phyloP scores from a whole-genome alignment of 2,329 filamentous ascomycete species.

The Scorias spongiosa region DNA sequence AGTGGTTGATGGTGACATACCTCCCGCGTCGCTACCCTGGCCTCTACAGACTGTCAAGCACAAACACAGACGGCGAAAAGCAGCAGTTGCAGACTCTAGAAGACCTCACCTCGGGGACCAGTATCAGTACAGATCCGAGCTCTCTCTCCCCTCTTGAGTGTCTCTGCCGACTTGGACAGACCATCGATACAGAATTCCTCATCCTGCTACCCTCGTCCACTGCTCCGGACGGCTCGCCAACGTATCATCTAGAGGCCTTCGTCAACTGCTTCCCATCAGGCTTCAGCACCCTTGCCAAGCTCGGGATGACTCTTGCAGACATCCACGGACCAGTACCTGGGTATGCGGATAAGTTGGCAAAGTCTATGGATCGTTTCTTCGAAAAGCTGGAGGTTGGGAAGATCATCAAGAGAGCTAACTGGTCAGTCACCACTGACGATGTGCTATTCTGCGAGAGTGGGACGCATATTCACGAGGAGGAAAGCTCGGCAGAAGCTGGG shows the following conservation, averaged over 20 bases:
- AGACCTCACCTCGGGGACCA: constrained; percentile 30
- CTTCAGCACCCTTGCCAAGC: constrained; percentile 41
- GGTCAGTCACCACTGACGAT: constrained; percentile 30
- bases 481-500: constrained; percentile 9
- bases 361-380: constrained; percentile 49
- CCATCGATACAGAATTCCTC: constrained; percentile 46
- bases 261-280: constrained; percentile 42
- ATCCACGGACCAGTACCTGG: constrained; percentile 46
- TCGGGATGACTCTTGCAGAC: constrained; percentile 34
- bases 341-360: constrained; percentile 41
- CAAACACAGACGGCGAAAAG: background rate
- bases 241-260: constrained; percentile 42
- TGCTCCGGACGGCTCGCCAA: constrained; percentile 11
- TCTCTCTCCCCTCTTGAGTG: constrained; percentile 22
- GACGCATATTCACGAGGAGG: constrained; percentile 28
- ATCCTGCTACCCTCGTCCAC: constrained; percentile 35
- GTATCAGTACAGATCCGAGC: constrained; percentile 20
- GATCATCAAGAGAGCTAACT: constrained; percentile 42
- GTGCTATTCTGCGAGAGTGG: constrained; percentile 26
- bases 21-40: constrained; percentile 42
- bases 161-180: constrained; percentile 33
- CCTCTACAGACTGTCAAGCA: constrained; percentile 20
- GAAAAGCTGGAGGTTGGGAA: constrained; percentile 36
- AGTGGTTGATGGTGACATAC: constrained; percentile 38
- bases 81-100: constrained; percentile 14